These are phyloP conservation scores for Syncephalis plumigaleata DNA, from an alignment of 371 early-diverging fungal species.

Conservation along the genomic window DNA sequence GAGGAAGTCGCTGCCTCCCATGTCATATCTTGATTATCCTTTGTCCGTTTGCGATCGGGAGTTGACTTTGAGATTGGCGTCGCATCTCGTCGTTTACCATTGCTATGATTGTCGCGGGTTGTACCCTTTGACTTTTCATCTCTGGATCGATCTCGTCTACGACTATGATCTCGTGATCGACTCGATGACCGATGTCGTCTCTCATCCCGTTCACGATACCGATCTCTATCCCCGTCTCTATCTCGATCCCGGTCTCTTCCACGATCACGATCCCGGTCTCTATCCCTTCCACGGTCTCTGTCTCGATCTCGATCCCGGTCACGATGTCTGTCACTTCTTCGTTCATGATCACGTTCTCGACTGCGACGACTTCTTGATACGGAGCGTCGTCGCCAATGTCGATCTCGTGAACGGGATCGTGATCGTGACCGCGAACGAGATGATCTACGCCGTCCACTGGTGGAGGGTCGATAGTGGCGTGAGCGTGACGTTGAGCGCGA, in stretches of 20 bases:
- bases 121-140: no score
- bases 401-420: constrained; percentile 10
- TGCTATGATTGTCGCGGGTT: no score
- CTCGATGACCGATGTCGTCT: no score
- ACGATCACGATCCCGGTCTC: no score
- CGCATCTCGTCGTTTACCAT: no score
- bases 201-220: constrained; percentile 1
- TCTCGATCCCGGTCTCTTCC: neutral
- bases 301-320: constrained; percentile 5
- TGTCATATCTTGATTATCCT: no score
- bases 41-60: no score
- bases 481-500: constrained; percentile 9
- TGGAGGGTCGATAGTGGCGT: constrained; percentile 2
- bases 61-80: no score
- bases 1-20: no score
- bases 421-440: constrained; percentile 8
- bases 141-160: no score
- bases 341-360: constrained; percentile 4
- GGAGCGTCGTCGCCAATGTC: constrained; percentile 8
- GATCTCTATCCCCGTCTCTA: constrained; percentile 14
- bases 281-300: no score
- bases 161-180: no score
- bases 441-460: constrained; percentile 2
- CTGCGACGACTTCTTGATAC: neutral
- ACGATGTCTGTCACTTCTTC: constrained; percentile 7